Percentiles rank a stretch among this genome's conserved stretches.
Conservation (phyloP, 306 rosid genomes). For the Senna siamea region DNA sequence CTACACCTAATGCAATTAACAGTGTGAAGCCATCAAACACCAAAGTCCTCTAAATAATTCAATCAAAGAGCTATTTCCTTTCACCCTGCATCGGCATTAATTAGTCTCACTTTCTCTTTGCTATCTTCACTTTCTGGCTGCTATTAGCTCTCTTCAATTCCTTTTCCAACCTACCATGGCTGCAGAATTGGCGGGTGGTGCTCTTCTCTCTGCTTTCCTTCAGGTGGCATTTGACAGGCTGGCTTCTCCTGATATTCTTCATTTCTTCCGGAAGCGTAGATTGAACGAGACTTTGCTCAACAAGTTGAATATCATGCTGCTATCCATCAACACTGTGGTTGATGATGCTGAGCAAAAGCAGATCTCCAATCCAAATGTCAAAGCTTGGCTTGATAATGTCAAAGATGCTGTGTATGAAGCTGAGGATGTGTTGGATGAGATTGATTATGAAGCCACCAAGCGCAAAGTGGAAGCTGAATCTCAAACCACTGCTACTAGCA, state of each 20-base stretch:
- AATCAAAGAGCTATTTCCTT: not conserved
- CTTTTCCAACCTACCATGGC: constrained; percentile 19
- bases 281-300: not conserved
- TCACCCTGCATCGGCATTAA: too few species aligned
- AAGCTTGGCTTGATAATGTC: constrained; percentile 26
- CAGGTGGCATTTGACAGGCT: constrained; percentile 31
- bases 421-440: constrained; percentile 15
- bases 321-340: not conserved
- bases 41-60: not conserved
- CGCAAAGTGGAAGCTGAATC: constrained; percentile 21
- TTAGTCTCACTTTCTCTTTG: too few species aligned
- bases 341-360: constrained; percentile 41
- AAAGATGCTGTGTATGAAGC: constrained; percentile 19
- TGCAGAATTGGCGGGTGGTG: constrained; percentile 12
- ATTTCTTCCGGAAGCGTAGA: not conserved
- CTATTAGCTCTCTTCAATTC: too few species aligned
- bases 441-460: not conserved
- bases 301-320: constrained; percentile 12
- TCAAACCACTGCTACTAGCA: not conserved
- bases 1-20: too few species aligned
- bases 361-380: not conserved
- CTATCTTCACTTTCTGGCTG: too few species aligned
- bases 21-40: too few species aligned
- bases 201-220: constrained; percentile 40
- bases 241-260: constrained; percentile 3